phyloP scores from a whole-genome alignment of 2,329 filamentous ascomycete genomes.

The Aspergillus puulaauensis region DNA sequence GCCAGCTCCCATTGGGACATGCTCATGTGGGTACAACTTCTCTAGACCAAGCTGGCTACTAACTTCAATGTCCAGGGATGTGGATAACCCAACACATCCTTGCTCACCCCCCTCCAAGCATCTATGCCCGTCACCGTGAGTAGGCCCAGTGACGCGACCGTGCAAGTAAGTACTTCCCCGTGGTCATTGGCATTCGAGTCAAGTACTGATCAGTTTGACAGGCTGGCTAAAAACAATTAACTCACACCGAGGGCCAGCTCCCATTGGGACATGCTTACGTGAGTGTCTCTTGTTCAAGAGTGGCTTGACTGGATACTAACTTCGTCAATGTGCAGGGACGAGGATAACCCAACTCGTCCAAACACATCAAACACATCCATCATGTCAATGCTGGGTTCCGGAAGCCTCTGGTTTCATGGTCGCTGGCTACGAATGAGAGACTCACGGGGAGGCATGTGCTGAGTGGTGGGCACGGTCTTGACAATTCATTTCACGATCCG shows the following conservation, averaged over 20 bases:
- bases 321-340: background rate
- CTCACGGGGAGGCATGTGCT: background rate
- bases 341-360: background rate
- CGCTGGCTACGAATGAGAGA: background rate
- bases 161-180: conserved; percentile 8
- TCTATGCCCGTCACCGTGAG: background rate
- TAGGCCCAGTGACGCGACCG: conserved; percentile 14
- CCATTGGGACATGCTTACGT: background rate
- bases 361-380: background rate
- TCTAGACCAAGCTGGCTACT: background rate
- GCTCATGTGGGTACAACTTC: background rate
- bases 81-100: background rate
- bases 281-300: background rate
- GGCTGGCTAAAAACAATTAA: conserved; percentile 15
- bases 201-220: background rate
- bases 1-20: background rate
- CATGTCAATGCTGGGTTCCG: background rate
- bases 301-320: conserved; percentile 5
- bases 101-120: background rate
- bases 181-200: background rate
- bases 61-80: background rate
- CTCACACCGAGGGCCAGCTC: conserved; percentile 1
- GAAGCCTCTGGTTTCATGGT: background rate
- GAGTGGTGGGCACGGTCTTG: background rate
- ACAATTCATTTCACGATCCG: background rate